phyloP scores from a whole-genome alignment of 306 rosid species.

The Casuarina cunninghamiana region DNA sequence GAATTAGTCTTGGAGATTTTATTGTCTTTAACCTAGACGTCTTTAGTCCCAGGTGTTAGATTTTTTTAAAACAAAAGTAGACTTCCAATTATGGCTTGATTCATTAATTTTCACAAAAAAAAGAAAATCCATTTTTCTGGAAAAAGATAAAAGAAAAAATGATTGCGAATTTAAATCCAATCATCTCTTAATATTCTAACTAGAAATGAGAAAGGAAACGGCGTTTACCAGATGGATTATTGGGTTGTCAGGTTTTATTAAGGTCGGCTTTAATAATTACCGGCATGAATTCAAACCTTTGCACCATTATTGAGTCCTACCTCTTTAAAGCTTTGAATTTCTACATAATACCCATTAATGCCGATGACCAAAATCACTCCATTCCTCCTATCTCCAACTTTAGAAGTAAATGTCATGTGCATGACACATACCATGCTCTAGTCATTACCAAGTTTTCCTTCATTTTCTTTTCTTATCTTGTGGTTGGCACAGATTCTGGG shows the following conservation, averaged over 20 bases:
- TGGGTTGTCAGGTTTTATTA: not conserved
- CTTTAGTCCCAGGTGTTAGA: too few relatives aligned
- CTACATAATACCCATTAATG: not conserved
- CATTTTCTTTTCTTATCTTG: not conserved
- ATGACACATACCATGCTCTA: not conserved
- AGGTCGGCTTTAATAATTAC: too few relatives aligned
- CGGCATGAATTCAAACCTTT: too few relatives aligned
- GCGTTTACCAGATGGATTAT: not conserved
- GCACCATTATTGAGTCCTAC: not conserved
- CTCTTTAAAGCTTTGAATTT: not conserved
- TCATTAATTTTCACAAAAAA: not conserved
- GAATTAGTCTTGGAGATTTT: too few relatives aligned
- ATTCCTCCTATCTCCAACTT: not conserved
- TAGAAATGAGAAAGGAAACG: not conserved
- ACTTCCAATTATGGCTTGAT: not conserved
- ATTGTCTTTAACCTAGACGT: too few relatives aligned
- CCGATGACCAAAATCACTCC: too few relatives aligned
- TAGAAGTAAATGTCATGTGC: constrained; percentile 30
- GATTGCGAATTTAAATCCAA: not conserved
- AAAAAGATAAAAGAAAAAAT: not conserved
- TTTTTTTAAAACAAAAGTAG: not conserved
- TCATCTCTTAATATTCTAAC: not conserved
- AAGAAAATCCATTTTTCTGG: not conserved
- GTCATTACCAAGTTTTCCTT: not conserved
- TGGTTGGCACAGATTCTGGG: not conserved